Conservation (phyloP, 371 early-diverging fungal species). For the Mucor plumbeus region DNA sequence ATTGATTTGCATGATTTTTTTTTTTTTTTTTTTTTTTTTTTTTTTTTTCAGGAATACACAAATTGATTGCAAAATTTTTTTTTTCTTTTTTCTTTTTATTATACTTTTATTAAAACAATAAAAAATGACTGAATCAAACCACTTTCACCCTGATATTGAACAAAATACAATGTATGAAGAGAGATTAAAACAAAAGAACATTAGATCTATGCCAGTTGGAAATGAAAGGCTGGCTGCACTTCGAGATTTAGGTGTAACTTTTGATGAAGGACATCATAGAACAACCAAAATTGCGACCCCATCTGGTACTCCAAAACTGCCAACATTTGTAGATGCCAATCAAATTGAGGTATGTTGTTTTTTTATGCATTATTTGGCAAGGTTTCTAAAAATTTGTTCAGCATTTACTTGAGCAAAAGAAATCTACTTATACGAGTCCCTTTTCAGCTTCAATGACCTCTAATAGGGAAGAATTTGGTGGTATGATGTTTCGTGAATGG, state of each 20-base stretch:
- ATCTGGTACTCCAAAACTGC: slow-evolving; percentile 35
- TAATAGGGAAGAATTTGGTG: slow-evolving; percentile 4
- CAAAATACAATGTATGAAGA: slow-evolving; percentile 24
- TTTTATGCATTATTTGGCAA: background rate
- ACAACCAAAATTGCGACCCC: slow-evolving; percentile 54
- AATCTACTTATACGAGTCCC: background rate
- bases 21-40: background rate
- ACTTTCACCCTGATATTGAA: slow-evolving; percentile 19
- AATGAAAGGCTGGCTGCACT: slow-evolving; percentile 44
- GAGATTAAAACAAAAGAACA: slow-evolving; percentile 21
- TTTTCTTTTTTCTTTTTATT: background rate
- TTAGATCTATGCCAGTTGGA: slow-evolving; percentile 39
- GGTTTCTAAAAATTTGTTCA: background rate
- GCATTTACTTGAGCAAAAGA: slow-evolving; percentile 4
- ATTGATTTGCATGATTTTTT: slow-evolving; percentile 14
- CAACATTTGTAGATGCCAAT: slow-evolving; percentile 46
- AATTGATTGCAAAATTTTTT: background rate
- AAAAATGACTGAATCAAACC: slow-evolving; percentile 16
- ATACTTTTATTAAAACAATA: background rate
- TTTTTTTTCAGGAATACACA: background rate
- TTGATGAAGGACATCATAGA: slow-evolving; percentile 45
- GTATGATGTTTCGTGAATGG: slow-evolving; percentile 9
- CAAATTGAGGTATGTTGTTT: slow-evolving; percentile 27
- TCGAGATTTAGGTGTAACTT: slow-evolving; percentile 47
- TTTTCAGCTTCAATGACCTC: slow-evolving; percentile 8